Evolutionary conservation across 83 land plant genomes (phyloP).

Genomic region (Diphasiastrum complanatum): DNA sequence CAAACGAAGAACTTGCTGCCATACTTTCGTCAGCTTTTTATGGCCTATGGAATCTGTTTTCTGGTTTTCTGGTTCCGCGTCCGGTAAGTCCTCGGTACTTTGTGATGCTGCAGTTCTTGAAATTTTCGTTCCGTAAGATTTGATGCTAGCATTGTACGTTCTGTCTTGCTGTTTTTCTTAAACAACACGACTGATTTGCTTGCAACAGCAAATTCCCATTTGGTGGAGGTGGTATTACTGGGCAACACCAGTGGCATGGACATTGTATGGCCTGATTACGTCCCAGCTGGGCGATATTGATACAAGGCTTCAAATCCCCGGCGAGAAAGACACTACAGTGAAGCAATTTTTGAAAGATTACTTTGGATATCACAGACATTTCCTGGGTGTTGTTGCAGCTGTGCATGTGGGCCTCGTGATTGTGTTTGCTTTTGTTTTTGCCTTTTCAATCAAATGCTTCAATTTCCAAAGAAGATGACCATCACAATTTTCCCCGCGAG

Average conservation of each 20-base stretch:
- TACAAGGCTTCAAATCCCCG: conserved; percentile 24
- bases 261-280: conserved; percentile 41
- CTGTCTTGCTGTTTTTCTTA: too few relatives aligned
- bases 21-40: too few relatives aligned
- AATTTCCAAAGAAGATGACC: conserved; percentile 34
- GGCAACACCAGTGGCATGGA: conserved; percentile 46
- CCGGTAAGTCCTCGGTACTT: too few relatives aligned
- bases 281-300: conserved; percentile 41
- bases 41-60: too few relatives aligned
- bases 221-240: conserved; percentile 64
- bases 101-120: too few relatives aligned
- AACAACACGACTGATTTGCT: background rate
- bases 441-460: conserved; percentile 24
- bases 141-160: too few relatives aligned
- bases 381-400: conserved; percentile 22
- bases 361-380: conserved; percentile 33
- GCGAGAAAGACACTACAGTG: conserved; percentile 4
- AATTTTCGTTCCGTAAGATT: too few relatives aligned
- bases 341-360: conserved; percentile 24
- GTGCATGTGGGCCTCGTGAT: conserved; percentile 35
- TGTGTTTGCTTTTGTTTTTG: conserved; percentile 43
- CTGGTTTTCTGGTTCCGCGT: too few relatives aligned
- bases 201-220: conserved; percentile 39
- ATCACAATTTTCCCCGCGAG: too few relatives aligned
- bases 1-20: too few relatives aligned